A percentile compares a stretch with the other conserved stretches of the same genome.
Conservation (phyloP, 768 basidiomycete genomes). For the Cyclocybe aegerita region DNA sequence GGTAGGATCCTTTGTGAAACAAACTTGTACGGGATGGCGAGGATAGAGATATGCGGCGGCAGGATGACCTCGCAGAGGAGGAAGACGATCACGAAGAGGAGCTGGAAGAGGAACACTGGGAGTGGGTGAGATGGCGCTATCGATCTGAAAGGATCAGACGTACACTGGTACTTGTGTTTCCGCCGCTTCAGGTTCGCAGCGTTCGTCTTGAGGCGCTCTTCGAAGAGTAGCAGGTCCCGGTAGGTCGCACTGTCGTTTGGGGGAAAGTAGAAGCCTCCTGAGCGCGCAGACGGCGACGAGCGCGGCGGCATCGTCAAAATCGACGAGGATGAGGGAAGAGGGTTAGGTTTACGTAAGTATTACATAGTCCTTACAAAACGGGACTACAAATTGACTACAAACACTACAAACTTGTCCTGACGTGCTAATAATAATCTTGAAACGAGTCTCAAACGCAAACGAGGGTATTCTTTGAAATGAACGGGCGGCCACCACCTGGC, state of each 20-base stretch:
- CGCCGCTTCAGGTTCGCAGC: constrained; percentile 77
- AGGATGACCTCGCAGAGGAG: constrained; percentile 76
- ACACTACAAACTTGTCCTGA: too few relatives aligned
- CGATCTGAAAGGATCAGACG: constrained; percentile 27
- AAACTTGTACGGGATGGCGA: constrained; percentile 60
- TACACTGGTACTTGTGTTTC: constrained; percentile 83
- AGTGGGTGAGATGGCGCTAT: constrained; percentile 13
- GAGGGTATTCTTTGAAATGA: too few relatives aligned
- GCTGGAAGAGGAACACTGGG: constrained; percentile 73
- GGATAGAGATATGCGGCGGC: constrained; percentile 57
- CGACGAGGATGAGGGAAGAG: background rate
- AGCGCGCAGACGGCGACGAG: constrained; percentile 28
- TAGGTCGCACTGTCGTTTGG: constrained; percentile 78
- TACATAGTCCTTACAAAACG: too few relatives aligned
- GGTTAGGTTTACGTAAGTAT: too few relatives aligned
- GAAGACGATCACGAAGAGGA: constrained; percentile 67
- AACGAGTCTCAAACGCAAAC: too few relatives aligned
- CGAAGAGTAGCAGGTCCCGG: constrained; percentile 87
- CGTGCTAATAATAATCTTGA: too few relatives aligned
- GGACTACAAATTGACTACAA: too few relatives aligned
- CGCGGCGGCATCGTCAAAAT: constrained; percentile 30
- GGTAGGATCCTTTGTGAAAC: constrained; percentile 53
- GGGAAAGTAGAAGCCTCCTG: constrained; percentile 43
- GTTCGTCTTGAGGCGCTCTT: constrained; percentile 95
- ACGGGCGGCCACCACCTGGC: too few relatives aligned